These are phyloP conservation scores for Pseudocercospora macadamiae DNA, from an alignment of 2,329 filamentous ascomycete species.

Conservation along the genomic window DNA sequence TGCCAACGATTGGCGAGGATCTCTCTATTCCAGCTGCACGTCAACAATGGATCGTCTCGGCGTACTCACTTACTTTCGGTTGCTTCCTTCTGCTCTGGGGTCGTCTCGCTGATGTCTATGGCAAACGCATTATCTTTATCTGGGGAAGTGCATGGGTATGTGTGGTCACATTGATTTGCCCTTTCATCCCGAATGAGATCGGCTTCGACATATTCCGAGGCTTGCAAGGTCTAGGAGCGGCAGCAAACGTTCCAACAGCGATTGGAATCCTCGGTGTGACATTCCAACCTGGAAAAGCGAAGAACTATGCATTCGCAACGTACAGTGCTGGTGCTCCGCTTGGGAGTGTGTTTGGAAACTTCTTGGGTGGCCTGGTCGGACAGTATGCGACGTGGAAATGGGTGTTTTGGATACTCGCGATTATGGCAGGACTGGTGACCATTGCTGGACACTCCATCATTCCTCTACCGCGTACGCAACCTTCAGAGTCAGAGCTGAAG, in stretches of 20 bases:
- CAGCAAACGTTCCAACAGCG: constrained; percentile 71
- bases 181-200: constrained; percentile 68
- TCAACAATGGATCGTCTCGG: constrained; percentile 64
- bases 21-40: constrained; percentile 38
- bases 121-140: constrained; percentile 67
- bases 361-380: constrained; percentile 65
- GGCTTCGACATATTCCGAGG: constrained; percentile 68
- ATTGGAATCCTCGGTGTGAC: constrained; percentile 71
- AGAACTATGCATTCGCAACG: constrained; percentile 70
- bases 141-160: constrained; percentile 66
- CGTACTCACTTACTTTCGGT: constrained; percentile 67
- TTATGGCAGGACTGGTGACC: constrained; percentile 61
- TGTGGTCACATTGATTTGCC: constrained; percentile 60
- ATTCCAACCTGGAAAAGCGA: constrained; percentile 68
- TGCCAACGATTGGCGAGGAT: constrained; percentile 37
- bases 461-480: constrained; percentile 50
- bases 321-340: constrained; percentile 67
- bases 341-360: constrained; percentile 66
- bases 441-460: constrained; percentile 63
- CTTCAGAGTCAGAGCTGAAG: constrained; percentile 36
- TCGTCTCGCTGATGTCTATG: constrained; percentile 67
- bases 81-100: constrained; percentile 71
- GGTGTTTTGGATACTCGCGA: constrained; percentile 67
- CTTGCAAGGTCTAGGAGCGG: constrained; percentile 68
- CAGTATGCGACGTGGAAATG: constrained; percentile 67